Evolutionary conservation across 2,329 filamentous ascomycete species (phyloP).

Genomic region (Fusarium sp.): DNA sequence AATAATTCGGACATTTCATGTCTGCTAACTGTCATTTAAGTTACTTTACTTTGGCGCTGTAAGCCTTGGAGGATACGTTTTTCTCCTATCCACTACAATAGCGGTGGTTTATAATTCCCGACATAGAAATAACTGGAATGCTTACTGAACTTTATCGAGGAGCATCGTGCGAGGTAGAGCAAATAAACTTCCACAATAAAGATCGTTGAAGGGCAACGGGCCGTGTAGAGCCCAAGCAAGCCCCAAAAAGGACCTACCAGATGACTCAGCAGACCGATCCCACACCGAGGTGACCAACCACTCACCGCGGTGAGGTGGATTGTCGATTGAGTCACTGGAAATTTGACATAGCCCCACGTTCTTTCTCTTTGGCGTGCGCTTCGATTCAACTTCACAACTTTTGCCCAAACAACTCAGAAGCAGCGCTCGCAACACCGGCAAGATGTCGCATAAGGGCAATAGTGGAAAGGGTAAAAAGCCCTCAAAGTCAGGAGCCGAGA

Average conservation of each 20-base stretch:
- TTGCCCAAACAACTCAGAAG: constrained; percentile 18
- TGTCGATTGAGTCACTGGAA: constrained; percentile 48
- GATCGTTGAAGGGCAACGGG: neutral
- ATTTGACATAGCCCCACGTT: constrained; percentile 40
- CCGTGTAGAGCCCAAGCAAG: neutral
- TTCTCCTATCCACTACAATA: neutral
- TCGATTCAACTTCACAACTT: constrained; percentile 30
- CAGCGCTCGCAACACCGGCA: constrained; percentile 24
- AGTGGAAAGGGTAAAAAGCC: constrained; percentile 64
- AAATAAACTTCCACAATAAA: constrained; percentile 9
- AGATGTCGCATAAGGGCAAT: constrained; percentile 61
- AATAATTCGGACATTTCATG: neutral
- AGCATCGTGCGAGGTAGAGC: neutral
- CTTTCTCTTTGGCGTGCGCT: constrained; percentile 18
- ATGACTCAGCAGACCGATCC: constrained; percentile 28
- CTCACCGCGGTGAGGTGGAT: constrained; percentile 45
- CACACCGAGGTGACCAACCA: constrained; percentile 15
- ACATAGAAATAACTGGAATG: constrained; percentile 33
- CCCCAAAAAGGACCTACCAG: neutral
- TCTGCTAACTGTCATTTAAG: neutral
- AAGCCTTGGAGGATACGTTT: neutral
- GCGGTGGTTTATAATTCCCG: neutral
- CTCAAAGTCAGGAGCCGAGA: constrained; percentile 62
- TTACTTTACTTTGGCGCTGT: neutral
- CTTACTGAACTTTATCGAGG: constrained; percentile 27